Evolutionary conservation across 2,329 filamentous ascomycete genomes (phyloP).

Genomic region (Chaetomiaceae sp.): DNA sequence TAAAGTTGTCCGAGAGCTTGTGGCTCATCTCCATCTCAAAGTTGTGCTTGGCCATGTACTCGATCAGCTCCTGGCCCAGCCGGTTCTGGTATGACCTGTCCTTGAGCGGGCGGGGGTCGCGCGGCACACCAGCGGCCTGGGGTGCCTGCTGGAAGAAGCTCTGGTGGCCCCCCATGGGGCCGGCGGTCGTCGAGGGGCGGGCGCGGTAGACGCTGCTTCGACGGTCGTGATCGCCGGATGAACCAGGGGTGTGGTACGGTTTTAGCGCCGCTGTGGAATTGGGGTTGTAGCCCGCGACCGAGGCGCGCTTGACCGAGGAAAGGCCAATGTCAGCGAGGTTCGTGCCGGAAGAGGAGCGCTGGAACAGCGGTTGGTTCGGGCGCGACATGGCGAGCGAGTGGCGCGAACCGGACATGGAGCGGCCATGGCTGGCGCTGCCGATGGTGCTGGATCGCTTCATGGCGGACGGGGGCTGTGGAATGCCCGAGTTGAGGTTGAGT

Average conservation of each 20-base stretch:
- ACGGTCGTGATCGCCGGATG: conserved; percentile 50
- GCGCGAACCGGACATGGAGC: conserved; percentile 75
- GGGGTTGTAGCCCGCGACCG: conserved; percentile 46
- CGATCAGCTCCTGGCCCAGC: conserved; percentile 82
- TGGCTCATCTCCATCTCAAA: conserved; percentile 99
- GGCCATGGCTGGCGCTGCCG: conserved; percentile 66
- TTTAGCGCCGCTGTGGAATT: conserved; percentile 61
- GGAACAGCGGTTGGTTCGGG: conserved; percentile 81
- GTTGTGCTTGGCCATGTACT: conserved; percentile 88
- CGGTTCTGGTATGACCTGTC: conserved; percentile 73
- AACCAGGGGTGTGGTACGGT: conserved; percentile 47
- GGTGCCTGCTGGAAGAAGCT: conserved; percentile 92
- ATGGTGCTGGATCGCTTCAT: conserved; percentile 88
- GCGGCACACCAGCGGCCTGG: conserved; percentile 71
- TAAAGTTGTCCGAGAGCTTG: conserved; percentile 79
- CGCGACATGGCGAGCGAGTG: conserved; percentile 80
- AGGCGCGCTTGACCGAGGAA: conserved; percentile 78
- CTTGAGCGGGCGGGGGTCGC: conserved; percentile 79
- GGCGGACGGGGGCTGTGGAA: conserved; percentile 86
- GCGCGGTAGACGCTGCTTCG: conserved; percentile 76
- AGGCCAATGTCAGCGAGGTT: conserved; percentile 75
- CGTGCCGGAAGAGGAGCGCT: conserved; percentile 73
- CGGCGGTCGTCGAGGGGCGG: conserved; percentile 61
- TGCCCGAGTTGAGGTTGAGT: conserved; percentile 73
- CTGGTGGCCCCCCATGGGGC: conserved; percentile 65